Base-by-base conservation (phyloP, 768 basidiomycete genomes). In the Roridomyces roridus region DNA sequence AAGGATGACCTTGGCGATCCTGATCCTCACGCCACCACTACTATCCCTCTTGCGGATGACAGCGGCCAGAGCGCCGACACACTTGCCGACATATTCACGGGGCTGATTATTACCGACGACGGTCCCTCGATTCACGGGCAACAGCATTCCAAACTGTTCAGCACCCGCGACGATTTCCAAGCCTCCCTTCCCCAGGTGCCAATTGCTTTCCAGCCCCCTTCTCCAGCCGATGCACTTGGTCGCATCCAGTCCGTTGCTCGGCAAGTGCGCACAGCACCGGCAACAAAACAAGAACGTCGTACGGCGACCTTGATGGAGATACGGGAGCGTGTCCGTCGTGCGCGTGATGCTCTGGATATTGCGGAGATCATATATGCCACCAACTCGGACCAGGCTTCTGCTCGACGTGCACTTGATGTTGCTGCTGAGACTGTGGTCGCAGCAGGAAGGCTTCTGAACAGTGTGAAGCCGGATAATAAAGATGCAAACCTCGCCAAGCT, bases 91-190 rank as follows among this genome's bases (percentile, higher is more conserved):
- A n/a, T 40, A 6, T 21, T 40, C 37, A 40, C 34, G 7, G 48
- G 24, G 20, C 34, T 50, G 5, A 34, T 36, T 20, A 14, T 50
- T 3, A 2, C 35, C 34, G 58, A 57, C 37, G 46, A 59, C 34
- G 45, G 46, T 42, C 57, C 57, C 28, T 18, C 37, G 40, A 26
- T 52, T 51, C 39, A 40, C 42, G 51, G 51, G 42, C 57, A 58
- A 45, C 57, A 58, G 39, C 46, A 59, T 26, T 59, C 57, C 40
- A 36, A 39, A 46, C 57, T 59, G 35, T 59, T 59, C 35, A 59
- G 57, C 57, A 44, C 57, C 26, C 35, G 34, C n/a, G 40, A 48
- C 35, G 55, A 47, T 36, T 52, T 57, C 31, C 48, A 57, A 28
- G 40, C 17, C 34, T 46, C 54, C 49, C 24, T 51, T 34, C 36